Percentiles rank a stretch among this genome's conserved stretches.
These are phyloP conservation scores for Beta vulgaris DNA, from an alignment of 148 eudicot species.

Conservation along the genomic window DNA sequence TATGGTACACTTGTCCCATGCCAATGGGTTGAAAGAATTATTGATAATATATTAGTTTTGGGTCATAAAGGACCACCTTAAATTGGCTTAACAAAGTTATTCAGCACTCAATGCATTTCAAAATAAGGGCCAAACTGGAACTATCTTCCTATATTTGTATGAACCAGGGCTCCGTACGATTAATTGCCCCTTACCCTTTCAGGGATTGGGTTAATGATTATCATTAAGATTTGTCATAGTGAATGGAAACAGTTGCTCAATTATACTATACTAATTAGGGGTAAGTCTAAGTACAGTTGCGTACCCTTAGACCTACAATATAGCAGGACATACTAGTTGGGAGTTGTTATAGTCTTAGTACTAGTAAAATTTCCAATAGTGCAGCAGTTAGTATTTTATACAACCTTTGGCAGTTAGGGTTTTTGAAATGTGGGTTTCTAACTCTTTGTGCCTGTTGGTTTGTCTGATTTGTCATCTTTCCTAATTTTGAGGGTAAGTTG, in stretches of 20 bases:
- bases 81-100: neutral
- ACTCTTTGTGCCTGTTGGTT: constrained; percentile 17
- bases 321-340: too few relatives aligned
- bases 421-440: constrained; percentile 9
- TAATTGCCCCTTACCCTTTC: too few relatives aligned
- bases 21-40: neutral
- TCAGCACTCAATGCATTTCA: neutral
- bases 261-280: neutral
- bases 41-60: neutral
- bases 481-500: neutral
- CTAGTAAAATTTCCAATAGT: neutral
- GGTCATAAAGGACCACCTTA: neutral
- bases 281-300: neutral
- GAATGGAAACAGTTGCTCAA: neutral
- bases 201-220: too few relatives aligned
- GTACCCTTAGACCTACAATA: neutral
- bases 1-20: constrained; percentile 3
- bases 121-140: neutral
- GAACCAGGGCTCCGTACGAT: too few relatives aligned
- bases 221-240: neutral
- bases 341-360: neutral
- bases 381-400: constrained; percentile 9
- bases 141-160: too few relatives aligned
- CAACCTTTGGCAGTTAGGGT: constrained; percentile 19
- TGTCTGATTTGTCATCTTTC: constrained; percentile 18